Evolutionary conservation across 2,329 filamentous ascomycete species (phyloP), one percentile per base, ranked within the genome.

Genomic region (Curvularia verruculosa): DNA sequence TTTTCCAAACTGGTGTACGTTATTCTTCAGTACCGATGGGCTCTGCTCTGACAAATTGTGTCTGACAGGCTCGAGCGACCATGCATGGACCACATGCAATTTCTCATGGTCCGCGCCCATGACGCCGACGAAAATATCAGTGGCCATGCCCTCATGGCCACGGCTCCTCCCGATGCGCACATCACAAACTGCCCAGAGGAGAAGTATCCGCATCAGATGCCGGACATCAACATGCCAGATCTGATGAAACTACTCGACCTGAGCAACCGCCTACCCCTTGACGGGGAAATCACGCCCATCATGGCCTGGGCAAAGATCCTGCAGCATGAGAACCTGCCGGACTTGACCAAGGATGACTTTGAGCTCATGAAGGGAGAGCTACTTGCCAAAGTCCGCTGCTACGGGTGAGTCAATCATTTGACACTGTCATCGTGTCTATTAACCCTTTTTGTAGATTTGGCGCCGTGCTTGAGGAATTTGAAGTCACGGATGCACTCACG

Each of bases 61-160:
- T 60, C 54, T 58, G 55, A 54, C 75, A 83, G 89, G 90, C 89
- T 96, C 77, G 93, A 97, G 81, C 90, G 89, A 74, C 91, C 93
- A 50, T 98, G 95, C 82, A 96, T 96, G 85, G 87, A 92, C 67
- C 92, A 96, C 77, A 84, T 94, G 79, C 90, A 92, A 67, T 91
- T 88, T 78, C 83, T 96, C 59, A 81, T 93, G 65, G 87, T 83
- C 55, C 79, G 82, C 57, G 83, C 81, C 60, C 76, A 81, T 74
- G 82, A 79, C 56, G 71, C 76, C 55, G 78, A 79, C 51, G 88
- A 89, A 62, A 64, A 57, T 36, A 70, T 90, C 40, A 94, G 90
- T 63, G 95, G 94, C 39, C 95, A 99, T 76, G 93, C 91, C 4
- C 82, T 98, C 65, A 98, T 98, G 94, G 90, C 91, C 15, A 90